Conservation (phyloP, 73 alveolate species). For the Loxodes magnus region DNA sequence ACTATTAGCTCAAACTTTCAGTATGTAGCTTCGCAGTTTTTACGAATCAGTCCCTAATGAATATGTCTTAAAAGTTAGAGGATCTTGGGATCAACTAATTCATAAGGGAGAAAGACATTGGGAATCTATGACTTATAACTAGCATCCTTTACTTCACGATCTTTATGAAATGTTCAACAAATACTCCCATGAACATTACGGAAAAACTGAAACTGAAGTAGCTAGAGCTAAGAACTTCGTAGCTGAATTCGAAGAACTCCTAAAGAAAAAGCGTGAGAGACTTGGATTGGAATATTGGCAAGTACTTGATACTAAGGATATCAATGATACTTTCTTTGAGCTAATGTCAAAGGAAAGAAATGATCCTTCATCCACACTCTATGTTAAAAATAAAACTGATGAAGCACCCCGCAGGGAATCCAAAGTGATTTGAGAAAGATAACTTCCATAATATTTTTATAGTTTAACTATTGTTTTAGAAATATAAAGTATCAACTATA, state of each 20-base stretch:
- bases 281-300: not conserved
- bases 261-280: not conserved
- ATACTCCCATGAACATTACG: not conserved
- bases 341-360: not conserved
- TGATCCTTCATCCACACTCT: not conserved
- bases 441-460: too few relatives aligned
- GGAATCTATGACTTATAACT: constrained; percentile 3
- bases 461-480: too few relatives aligned
- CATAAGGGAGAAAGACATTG: constrained; percentile 7
- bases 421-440: too few relatives aligned
- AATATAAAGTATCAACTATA: too few relatives aligned
- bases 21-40: not conserved
- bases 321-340: not conserved
- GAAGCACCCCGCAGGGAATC: too few relatives aligned
- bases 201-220: constrained; percentile 4
- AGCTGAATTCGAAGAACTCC: not conserved
- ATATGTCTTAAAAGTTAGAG: not conserved
- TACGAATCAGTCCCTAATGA: constrained; percentile 3
- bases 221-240: not conserved
- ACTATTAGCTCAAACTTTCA: not conserved
- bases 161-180: constrained; percentile 2
- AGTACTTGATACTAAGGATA: not conserved
- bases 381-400: too few relatives aligned
- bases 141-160: constrained; percentile 11
- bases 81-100: constrained; percentile 3